Percentiles rank a stretch among this genome's conserved stretches.
phyloP scores from a whole-genome alignment of 805 yeast species.

The Barnettozyma vustinii region DNA sequence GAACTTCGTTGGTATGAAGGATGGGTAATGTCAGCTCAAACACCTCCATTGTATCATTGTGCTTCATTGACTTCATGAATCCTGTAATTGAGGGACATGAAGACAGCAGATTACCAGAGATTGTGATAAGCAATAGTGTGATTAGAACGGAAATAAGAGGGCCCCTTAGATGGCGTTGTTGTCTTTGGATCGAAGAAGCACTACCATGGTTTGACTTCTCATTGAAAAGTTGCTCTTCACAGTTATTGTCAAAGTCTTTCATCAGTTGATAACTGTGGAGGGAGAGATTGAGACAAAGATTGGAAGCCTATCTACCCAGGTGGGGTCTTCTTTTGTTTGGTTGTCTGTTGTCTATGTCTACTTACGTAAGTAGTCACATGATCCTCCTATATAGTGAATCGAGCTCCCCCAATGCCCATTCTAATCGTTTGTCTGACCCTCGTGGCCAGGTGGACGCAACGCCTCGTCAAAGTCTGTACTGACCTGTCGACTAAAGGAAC shows the following conservation, averaged over 20 bases:
- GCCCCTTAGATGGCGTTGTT: background rate
- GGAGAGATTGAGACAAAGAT: too few relatives aligned
- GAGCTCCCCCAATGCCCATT: background rate
- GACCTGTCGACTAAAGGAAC: slow-evolving; percentile 26
- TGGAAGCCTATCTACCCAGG: background rate
- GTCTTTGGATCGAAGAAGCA: background rate
- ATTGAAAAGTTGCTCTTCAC: background rate
- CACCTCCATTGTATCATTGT: slow-evolving; percentile 11
- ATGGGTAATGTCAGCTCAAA: slow-evolving; percentile 24
- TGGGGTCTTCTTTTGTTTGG: too few relatives aligned
- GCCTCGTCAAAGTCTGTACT: slow-evolving; percentile 25
- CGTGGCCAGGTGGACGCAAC: slow-evolving; percentile 22
- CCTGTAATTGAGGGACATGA: background rate
- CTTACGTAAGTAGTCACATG: background rate
- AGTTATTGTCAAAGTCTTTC: background rate
- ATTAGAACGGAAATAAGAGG: background rate
- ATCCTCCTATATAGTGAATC: too few relatives aligned
- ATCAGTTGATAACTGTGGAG: background rate
- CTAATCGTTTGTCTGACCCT: slow-evolving; percentile 5
- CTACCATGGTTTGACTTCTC: background rate
- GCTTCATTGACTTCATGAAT: background rate
- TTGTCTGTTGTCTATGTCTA: too few relatives aligned
- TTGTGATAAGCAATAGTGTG: background rate
- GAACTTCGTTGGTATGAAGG: slow-evolving; percentile 27
- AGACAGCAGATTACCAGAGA: background rate